Evolutionary conservation across 2,329 filamentous ascomycete species (phyloP).

Genomic region (Neofusicoccum laricinum): DNA sequence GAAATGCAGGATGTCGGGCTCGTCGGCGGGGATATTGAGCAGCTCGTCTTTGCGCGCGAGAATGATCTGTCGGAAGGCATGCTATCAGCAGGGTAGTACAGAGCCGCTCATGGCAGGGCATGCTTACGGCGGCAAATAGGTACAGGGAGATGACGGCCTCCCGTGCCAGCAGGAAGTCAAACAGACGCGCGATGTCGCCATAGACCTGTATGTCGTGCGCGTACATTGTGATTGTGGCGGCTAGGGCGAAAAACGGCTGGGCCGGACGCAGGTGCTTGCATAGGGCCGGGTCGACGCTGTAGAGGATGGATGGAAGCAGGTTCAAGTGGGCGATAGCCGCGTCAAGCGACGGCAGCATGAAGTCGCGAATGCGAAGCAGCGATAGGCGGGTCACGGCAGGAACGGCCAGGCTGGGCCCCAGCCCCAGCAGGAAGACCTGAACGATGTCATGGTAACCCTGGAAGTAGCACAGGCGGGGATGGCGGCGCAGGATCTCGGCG

Average conservation of each 20-base stretch:
- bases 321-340: constrained; percentile 82
- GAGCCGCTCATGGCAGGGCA: background rate
- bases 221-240: constrained; percentile 93
- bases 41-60: constrained; percentile 77
- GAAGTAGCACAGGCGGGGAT: constrained; percentile 90
- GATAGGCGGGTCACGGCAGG: constrained; percentile 76
- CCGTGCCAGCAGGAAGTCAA: constrained; percentile 84
- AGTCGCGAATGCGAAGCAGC: constrained; percentile 87
- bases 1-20: constrained; percentile 89
- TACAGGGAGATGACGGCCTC: constrained; percentile 90
- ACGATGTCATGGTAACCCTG: constrained; percentile 99
- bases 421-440: constrained; percentile 86
- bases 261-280: constrained; percentile 72
- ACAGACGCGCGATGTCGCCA: constrained; percentile 81
- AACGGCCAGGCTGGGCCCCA: constrained; percentile 61
- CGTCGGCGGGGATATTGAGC: constrained; percentile 76
- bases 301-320: constrained; percentile 79
- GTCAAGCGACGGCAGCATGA: constrained; percentile 86
- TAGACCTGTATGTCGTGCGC: constrained; percentile 94
- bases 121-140: constrained; percentile 63
- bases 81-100: constrained; percentile 7
- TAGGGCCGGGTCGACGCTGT: constrained; percentile 67
- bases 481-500: constrained; percentile 70
- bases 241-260: constrained; percentile 87
- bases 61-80: constrained; percentile 58